Evolutionary conservation across 75 land plant species (phyloP).

Genomic region (Selaginella moellendorffii): DNA sequence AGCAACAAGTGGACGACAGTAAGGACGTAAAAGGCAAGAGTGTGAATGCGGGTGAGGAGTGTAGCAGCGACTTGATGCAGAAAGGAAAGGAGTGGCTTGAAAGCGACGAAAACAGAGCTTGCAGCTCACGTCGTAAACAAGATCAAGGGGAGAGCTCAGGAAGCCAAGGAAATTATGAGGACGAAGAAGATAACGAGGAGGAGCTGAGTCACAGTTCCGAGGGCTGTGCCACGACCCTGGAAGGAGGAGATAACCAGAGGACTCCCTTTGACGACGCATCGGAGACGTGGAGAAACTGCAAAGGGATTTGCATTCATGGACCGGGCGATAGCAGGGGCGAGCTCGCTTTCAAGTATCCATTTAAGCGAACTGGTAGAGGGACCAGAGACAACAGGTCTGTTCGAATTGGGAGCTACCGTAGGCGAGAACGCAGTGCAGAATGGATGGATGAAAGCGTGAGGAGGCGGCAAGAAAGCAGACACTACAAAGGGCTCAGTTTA

Average conservation of each 20-base stretch:
- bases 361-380: slow-evolving; percentile 11
- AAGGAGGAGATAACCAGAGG: no score
- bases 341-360: slow-evolving; percentile 10
- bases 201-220: no score
- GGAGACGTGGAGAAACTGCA: neutral
- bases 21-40: no score
- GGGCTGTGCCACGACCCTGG: no score
- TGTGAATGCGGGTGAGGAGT: neutral
- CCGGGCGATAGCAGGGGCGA: slow-evolving; percentile 5
- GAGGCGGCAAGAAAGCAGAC: neutral
- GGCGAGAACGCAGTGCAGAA: slow-evolving; percentile 6
- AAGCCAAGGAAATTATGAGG: no score
- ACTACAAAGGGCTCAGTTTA: neutral
- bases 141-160: no score
- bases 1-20: slow-evolving; percentile 11
- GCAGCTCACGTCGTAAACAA: neutral
- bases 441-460: slow-evolving; percentile 3
- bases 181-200: no score
- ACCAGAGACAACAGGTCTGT: neutral
- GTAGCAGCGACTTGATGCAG: neutral
- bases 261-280: no score
- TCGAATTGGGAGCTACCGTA: neutral
- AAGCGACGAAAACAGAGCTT: neutral
- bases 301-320: neutral
- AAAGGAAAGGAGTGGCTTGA: neutral